A percentile compares a stretch with the other conserved stretches of the same genome.
Evolutionary conservation across 768 basidiomycete species (phyloP).

Genomic region (Russula virescens): DNA sequence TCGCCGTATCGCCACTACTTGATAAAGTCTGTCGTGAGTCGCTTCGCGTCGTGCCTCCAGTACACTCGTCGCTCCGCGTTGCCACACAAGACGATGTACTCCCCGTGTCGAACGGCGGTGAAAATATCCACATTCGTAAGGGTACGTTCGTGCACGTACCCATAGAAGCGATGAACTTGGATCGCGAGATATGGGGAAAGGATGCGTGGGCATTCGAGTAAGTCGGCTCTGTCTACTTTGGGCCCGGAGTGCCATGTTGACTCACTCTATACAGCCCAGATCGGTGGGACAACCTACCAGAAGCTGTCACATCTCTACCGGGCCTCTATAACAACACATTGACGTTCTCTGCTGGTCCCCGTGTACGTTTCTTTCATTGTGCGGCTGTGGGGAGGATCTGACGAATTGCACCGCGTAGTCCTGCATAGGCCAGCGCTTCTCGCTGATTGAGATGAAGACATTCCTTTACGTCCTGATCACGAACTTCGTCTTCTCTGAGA

Average conservation of each 20-base stretch:
- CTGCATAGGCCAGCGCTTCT: conserved; percentile 78
- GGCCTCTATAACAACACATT: conserved; percentile 67
- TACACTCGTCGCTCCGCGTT: conserved; percentile 76
- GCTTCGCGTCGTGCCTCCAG: conserved; percentile 71
- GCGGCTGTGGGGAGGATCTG: background rate
- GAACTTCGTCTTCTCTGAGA: conserved; percentile 66
- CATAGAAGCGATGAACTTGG: conserved; percentile 73
- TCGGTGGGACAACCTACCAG: conserved; percentile 73
- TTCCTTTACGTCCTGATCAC: conserved; percentile 67
- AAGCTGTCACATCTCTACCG: conserved; percentile 57
- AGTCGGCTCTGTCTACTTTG: conserved; percentile 3
- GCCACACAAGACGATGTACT: conserved; percentile 74
- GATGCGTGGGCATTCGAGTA: conserved; percentile 81
- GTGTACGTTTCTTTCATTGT: conserved; percentile 42
- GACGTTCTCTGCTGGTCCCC: conserved; percentile 76
- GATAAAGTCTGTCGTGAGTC: conserved; percentile 73
- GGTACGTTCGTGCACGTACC: conserved; percentile 75
- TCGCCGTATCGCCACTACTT: conserved; percentile 58
- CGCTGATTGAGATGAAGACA: conserved; percentile 77
- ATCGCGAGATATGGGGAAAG: conserved; percentile 72
- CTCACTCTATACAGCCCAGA: conserved; percentile 51
- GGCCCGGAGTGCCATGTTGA: background rate
- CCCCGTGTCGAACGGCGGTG: conserved; percentile 55
- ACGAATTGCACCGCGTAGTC: conserved; percentile 41
- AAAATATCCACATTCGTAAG: conserved; percentile 48